Base-by-base conservation (phyloP, 2,329 filamentous ascomycete genomes). In the Aotearoamyces nothofagi region DNA sequence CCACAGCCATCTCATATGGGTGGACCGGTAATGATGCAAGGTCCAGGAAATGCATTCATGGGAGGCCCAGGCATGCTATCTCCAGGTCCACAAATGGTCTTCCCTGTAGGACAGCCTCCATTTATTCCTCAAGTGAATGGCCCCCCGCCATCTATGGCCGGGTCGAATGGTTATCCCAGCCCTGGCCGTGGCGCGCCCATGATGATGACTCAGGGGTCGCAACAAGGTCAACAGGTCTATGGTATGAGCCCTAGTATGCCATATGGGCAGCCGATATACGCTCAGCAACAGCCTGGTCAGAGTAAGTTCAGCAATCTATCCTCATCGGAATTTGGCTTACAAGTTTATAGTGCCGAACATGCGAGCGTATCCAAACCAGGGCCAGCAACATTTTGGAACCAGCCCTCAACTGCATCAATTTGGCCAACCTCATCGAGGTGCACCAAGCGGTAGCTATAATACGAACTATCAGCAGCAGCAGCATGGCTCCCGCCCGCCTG, bases 171-270 rank as follows among this genome's bases (percentile, higher is more conserved):
- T 10, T 93, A 81, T 46, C 80, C 83, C n/a, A 94, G 87, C 49
- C 87, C 87, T 1, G 75, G 82, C 26, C 74, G 76, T 15, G 51
- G 61, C 12, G 82, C 90, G 9, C 77, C 82, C 2, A 83, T 92
- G 75, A 96, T 96, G 87, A 80, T 77, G 45, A 86, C 86, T 40
- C 83, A 93, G 56, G 82, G 82, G 31, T 94, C 86, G 15, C 87
- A 94, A 46, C 86, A 92, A 51, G 84, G 86, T 22, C 83, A 92
- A 60, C 72, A 59, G 44, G 70, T 61, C 56, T 86, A 68, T 60
- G 78, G 69, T 38, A 81, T 86, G 75, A 79, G 75, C 44, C 77
- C 77, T 24, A 74, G 63, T 30, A 66, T 76, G 53, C 79, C 83
- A 29, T 51, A 45, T 32, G 42, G 42, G 9, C 40, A 39, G 48